phyloP scores from a whole-genome alignment of 2,329 filamentous ascomycete species.

The Fusarium praegraminearum region DNA sequence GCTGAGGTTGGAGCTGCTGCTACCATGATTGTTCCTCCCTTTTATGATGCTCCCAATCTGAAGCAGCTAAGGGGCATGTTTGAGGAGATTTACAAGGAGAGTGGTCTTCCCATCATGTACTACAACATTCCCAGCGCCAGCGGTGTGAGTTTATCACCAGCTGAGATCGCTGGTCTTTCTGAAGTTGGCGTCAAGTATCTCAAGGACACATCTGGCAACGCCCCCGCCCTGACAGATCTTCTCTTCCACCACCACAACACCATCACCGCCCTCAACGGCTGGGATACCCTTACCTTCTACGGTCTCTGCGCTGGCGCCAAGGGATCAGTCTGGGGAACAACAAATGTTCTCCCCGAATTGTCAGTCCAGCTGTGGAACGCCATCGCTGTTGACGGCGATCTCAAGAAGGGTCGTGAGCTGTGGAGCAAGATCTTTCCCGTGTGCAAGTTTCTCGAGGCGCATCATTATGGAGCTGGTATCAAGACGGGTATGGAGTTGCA shows the following conservation, averaged over 20 bases:
- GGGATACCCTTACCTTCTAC: slow-evolving; percentile 66
- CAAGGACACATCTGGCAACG: slow-evolving; percentile 66
- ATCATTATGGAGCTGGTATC: slow-evolving; percentile 61
- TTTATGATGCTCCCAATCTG: slow-evolving; percentile 60
- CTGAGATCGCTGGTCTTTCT: slow-evolving; percentile 58
- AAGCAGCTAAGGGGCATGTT: slow-evolving; percentile 53
- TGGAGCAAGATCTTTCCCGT: slow-evolving; percentile 63
- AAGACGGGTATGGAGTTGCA: slow-evolving; percentile 64
- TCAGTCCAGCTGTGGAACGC: slow-evolving; percentile 62
- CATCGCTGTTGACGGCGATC: slow-evolving; percentile 53
- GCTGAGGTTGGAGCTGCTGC: slow-evolving; percentile 54
- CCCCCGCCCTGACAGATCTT: slow-evolving; percentile 61
- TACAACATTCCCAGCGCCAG: slow-evolving; percentile 64
- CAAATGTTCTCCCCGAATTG: slow-evolving; percentile 63
- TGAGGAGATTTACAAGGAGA: slow-evolving; percentile 55
- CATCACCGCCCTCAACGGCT: slow-evolving; percentile 64
- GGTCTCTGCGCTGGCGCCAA: slow-evolving; percentile 62
- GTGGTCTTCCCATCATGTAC: slow-evolving; percentile 60
- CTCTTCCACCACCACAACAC: slow-evolving; percentile 56
- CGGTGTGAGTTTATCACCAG: slow-evolving; percentile 56
- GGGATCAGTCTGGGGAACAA: slow-evolving; percentile 63
- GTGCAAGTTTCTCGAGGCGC: slow-evolving; percentile 62
- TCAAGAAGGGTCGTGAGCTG: slow-evolving; percentile 58
- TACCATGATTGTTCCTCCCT: slow-evolving; percentile 63
- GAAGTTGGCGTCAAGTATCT: slow-evolving; percentile 62